A percentile compares a stretch with the other conserved stretches of the same genome.
Evolutionary conservation across 179 eudicot genomes (phyloP).

Genomic region (Dionaea muscipula): DNA sequence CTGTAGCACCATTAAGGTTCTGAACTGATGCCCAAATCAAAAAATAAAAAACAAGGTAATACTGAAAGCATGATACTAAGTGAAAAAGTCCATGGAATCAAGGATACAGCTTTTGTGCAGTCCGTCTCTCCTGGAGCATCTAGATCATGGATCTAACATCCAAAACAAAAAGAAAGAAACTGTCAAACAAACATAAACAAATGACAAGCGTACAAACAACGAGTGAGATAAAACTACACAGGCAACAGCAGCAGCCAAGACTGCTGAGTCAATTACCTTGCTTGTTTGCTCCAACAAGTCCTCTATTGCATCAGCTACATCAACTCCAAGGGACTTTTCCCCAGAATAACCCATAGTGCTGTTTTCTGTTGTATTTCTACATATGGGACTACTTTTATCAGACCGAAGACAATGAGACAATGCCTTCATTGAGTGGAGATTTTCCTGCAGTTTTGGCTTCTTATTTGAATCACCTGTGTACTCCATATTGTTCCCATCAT

Average conservation of each 20-base stretch:
- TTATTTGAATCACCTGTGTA: conserved; percentile 20
- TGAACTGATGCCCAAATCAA: conserved; percentile 4
- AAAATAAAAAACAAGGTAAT: background rate
- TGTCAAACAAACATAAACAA: background rate
- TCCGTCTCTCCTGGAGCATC: conserved; percentile 36
- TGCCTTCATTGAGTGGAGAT: conserved; percentile 12
- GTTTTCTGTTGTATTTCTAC: conserved; percentile 16
- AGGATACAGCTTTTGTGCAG: conserved; percentile 54
- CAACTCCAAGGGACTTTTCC: conserved; percentile 46
- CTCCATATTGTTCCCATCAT: conserved; percentile 16
- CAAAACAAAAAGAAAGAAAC: conserved; percentile 15
- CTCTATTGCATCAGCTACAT: conserved; percentile 90
- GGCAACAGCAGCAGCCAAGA: background rate
- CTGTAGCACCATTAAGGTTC: conserved; percentile 39
- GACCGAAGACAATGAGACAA: conserved; percentile 6
- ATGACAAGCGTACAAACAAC: background rate
- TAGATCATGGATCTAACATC: conserved; percentile 53
- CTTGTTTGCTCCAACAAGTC: conserved; percentile 85
- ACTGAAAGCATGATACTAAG: background rate
- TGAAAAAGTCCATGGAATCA: background rate
- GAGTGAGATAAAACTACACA: background rate
- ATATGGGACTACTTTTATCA: conserved; percentile 11
- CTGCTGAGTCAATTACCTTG: conserved; percentile 34
- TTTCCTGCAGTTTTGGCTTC: conserved; percentile 29
- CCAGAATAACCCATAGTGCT: conserved; percentile 13